A percentile compares a stretch with the other conserved stretches of the same genome.
These are phyloP conservation scores for Casaregolazyma suthepensis DNA, from an alignment of 1,139 yeast species.

Conservation along the genomic window DNA sequence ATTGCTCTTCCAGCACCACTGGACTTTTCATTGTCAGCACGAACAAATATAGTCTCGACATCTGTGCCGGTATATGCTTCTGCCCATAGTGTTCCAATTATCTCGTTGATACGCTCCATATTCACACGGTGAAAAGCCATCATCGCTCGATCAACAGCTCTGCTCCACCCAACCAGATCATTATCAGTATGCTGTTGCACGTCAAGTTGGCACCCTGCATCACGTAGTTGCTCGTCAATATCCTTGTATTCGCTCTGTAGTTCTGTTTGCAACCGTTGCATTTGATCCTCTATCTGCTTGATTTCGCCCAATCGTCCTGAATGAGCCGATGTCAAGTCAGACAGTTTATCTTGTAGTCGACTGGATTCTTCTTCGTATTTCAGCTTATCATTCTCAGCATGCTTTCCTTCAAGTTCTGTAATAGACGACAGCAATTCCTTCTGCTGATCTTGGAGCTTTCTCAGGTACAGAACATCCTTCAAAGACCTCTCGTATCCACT, in stretches of 20 bases:
- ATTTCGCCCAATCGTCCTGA: constrained; percentile 83
- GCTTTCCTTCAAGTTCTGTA: constrained; percentile 42
- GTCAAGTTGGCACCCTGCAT: constrained; percentile 71
- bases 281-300: constrained; percentile 73
- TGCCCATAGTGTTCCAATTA: constrained; percentile 88
- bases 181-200: constrained; percentile 75
- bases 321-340: constrained; percentile 57
- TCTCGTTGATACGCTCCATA: constrained; percentile 88
- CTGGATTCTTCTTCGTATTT: constrained; percentile 57
- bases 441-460: constrained; percentile 37
- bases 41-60: constrained; percentile 82
- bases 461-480: constrained; percentile 49
- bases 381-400: constrained; percentile 61
- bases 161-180: constrained; percentile 75
- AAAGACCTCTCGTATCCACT: constrained; percentile 48
- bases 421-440: constrained; percentile 35
- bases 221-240: constrained; percentile 56
- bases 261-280: constrained; percentile 49
- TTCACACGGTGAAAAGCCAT: constrained; percentile 89
- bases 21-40: constrained; percentile 65
- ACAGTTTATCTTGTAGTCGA: constrained; percentile 48
- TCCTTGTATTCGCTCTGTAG: constrained; percentile 64
- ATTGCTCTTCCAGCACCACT: constrained; percentile 50
- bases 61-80: constrained; percentile 93
- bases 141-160: constrained; percentile 85